Percentiles rank a stretch among this genome's conserved stretches.
phyloP scores from a whole-genome alignment of 768 basidiomycete species.

The Suillus subluteus region DNA sequence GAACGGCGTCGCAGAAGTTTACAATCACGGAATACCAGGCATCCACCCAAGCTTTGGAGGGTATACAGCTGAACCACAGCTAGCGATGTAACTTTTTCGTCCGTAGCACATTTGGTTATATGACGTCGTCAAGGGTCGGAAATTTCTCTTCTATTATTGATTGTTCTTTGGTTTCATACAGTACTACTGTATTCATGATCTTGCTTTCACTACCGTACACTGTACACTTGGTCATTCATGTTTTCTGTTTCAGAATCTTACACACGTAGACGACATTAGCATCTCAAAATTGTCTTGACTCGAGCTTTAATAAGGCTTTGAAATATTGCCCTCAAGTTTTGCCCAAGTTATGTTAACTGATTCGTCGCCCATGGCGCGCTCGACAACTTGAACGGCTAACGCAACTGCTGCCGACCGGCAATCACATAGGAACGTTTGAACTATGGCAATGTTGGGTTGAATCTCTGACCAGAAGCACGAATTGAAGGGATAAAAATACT shows the following conservation, averaged over 20 bases:
- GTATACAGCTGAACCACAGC: conserved; percentile 26
- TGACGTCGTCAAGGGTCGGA: background rate
- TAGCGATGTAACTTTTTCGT: conserved; percentile 25
- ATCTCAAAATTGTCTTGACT: conserved; percentile 1
- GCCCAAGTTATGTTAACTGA: background rate
- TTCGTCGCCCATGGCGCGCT: background rate
- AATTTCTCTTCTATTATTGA: background rate
- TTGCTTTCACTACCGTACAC: conserved; percentile 2
- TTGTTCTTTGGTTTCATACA: background rate
- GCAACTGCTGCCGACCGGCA: background rate
- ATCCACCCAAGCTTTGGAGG: conserved; percentile 23
- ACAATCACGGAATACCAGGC: conserved; percentile 19
- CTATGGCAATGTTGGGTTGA: background rate
- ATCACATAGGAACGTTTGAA: background rate
- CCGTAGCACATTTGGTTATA: background rate
- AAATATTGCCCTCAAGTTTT: background rate
- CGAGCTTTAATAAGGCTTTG: background rate
- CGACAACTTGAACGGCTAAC: background rate
- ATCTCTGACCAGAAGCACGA: background rate
- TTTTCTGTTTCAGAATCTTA: background rate
- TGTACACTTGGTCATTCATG: conserved; percentile 4
- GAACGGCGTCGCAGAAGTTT: conserved; percentile 24
- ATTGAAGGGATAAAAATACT: background rate
- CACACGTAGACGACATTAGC: background rate
- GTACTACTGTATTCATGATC: background rate